A percentile compares a stretch with the other conserved stretches of the same genome.
These are phyloP conservation scores for Penicillium chermesinum DNA, from an alignment of 495 filamentous ascomycete genomes.

Conservation along the genomic window DNA sequence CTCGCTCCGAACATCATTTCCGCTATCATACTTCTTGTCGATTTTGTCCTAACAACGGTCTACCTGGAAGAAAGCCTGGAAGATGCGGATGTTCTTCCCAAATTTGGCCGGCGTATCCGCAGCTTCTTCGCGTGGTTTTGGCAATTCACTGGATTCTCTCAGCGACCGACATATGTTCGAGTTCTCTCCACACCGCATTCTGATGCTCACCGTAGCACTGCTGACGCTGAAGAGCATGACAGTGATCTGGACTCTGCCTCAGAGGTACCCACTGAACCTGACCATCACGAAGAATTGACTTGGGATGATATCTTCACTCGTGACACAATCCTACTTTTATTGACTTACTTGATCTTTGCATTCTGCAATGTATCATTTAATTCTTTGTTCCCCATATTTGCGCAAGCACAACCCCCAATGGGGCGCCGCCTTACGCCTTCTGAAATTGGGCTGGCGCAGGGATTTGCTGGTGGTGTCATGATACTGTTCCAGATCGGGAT, in stretches of 20 bases:
- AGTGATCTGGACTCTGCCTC: conserved; percentile 41
- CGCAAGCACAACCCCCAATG: conserved; percentile 62
- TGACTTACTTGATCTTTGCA: conserved; percentile 83
- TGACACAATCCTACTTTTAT: conserved; percentile 72
- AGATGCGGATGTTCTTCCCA: conserved; percentile 59
- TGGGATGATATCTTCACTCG: conserved; percentile 60
- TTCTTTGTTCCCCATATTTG: conserved; percentile 88
- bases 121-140: conserved; percentile 65
- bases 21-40: conserved; percentile 63
- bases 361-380: conserved; percentile 86
- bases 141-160: conserved; percentile 61
- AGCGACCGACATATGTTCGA: conserved; percentile 55
- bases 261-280: conserved; percentile 33
- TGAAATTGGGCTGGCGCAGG: conserved; percentile 80
- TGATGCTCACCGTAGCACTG: conserved; percentile 21
- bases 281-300: conserved; percentile 36
- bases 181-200: conserved; percentile 14
- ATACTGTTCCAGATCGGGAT: conserved; percentile 85
- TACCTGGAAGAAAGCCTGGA: conserved; percentile 89
- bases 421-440: conserved; percentile 71
- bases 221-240: conserved; percentile 32
- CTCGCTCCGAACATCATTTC: conserved; percentile 76
- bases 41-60: conserved; percentile 64
- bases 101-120: conserved; percentile 51
- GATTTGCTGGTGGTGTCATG: conserved; percentile 75